These are phyloP conservation scores for Pleurotus tuber-regium DNA, from an alignment of 768 basidiomycete species.

Conservation along the genomic window DNA sequence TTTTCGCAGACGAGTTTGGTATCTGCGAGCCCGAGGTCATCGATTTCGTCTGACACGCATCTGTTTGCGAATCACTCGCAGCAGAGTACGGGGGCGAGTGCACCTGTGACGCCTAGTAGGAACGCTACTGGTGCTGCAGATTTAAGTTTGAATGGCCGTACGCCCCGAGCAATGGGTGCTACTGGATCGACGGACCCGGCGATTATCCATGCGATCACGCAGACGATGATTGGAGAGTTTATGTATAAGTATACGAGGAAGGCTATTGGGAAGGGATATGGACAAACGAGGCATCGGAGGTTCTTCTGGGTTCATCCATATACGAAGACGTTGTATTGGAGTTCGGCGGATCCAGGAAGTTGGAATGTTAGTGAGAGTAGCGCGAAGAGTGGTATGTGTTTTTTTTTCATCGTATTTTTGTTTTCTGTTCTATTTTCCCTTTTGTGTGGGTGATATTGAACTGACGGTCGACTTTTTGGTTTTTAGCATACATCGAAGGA, in stretches of 20 bases:
- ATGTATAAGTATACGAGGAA: conserved; percentile 95
- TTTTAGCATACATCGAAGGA: conserved; percentile 87
- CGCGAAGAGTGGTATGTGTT: conserved; percentile 89
- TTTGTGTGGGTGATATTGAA: too few relatives aligned
- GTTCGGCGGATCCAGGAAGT: conserved; percentile 89
- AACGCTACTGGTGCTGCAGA: conserved; percentile 41
- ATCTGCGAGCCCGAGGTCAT: conserved; percentile 78
- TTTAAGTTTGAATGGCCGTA: too few relatives aligned
- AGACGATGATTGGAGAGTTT: conserved; percentile 99
- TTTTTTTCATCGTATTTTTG: conserved; percentile 6
- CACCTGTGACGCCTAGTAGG: conserved; percentile 46
- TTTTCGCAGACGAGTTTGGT: conserved; percentile 68
- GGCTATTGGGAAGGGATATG: conserved; percentile 86
- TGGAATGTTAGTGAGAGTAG: conserved; percentile 86
- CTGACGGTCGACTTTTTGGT: conserved; percentile 15
- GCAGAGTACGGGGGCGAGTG: conserved; percentile 27
- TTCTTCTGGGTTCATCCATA: conserved; percentile 99
- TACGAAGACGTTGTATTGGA: conserved; percentile 97
- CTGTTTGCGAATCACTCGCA: conserved; percentile 41
- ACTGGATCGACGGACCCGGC: conserved; percentile 78
- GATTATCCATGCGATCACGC: conserved; percentile 95
- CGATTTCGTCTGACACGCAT: conserved; percentile 77
- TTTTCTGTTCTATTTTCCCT: conserved; percentile 8
- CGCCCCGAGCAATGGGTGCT: conserved; percentile 31
- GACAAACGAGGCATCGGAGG: conserved; percentile 84